Evolutionary conservation across 768 basidiomycete species (phyloP), one percentile per base, ranked within the genome.

Genomic region (Leucocoprinus leucothites): DNA sequence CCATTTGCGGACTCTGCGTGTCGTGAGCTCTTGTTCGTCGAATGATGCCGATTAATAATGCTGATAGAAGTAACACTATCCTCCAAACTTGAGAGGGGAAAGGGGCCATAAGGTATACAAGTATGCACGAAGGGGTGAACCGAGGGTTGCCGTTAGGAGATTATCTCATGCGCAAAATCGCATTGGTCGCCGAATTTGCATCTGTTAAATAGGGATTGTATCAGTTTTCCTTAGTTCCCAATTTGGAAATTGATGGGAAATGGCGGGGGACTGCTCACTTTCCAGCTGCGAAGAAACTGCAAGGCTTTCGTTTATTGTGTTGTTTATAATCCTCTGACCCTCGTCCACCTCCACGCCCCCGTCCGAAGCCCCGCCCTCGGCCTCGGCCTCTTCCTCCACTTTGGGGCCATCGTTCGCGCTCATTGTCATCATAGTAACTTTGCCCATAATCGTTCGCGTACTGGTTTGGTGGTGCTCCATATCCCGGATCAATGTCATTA

Each of bases 241-340:
- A 65, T 69, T 71, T 66, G 66, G 65, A 69, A 59, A 65, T 63
- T 64, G 60, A 64, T 67, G 60, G 69, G 70, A 71, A 77, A 77
- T 31, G 67, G 59, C 67, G 69, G 71, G 77, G 76, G 66, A 69
- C 79, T 82, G 87, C 90, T 91, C 85, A 87, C 90, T 89, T 91
- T 89, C 89, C 90, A 82, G 84, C 81, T 76, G 82, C 82, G 82
- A 85, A 91, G 79, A 91, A 92, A 81, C 79, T 87, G 87, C 90
- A 92, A 74, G 87, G 85, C 85, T 82, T 85, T 85, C 86, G 83
- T 84, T 85, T 90, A 82, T 76, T 88, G 72, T 80, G 54, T 24
- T 56, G 80, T 86, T 80, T 87, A 86, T 77, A 82, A 61, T 81
- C 81, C 38, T 78, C 80, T 38, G 38, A 38, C 16, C 38, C 38